Conservation (phyloP, 192 early-diverging fungal genomes). For the Coemansia sp. region DNA sequence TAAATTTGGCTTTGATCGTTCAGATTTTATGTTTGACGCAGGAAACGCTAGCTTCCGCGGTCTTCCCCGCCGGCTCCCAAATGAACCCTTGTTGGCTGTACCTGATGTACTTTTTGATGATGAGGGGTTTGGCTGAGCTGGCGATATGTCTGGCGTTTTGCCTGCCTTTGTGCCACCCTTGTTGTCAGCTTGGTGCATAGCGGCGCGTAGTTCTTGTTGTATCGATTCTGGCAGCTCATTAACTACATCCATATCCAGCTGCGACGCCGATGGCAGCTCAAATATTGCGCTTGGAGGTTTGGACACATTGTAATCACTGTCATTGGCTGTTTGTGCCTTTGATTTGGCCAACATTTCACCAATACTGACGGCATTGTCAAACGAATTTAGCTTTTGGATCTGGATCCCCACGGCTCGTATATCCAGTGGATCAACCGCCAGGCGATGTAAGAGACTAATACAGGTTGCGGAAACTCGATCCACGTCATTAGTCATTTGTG, state of each 20-base stretch:
- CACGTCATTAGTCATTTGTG: conserved; percentile 54
- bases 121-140: not conserved
- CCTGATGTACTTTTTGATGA: not conserved
- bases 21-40: not conserved
- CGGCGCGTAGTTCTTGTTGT: conserved; percentile 28
- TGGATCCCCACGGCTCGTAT: conserved; percentile 46
- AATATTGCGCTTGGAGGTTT: not conserved
- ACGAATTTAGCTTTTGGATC: conserved; percentile 26
- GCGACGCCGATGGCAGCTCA: conserved; percentile 39
- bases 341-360: conserved; percentile 24
- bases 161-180: not conserved
- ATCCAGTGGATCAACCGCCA: conserved; percentile 36
- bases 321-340: not conserved
- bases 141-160: conserved; percentile 1
- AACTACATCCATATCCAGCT: conserved; percentile 37
- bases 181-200: conserved; percentile 10
- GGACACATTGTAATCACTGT: not conserved
- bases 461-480: conserved; percentile 23
- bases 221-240: conserved; percentile 40
- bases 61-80: conserved; percentile 16
- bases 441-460: conserved; percentile 17
- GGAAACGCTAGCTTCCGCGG: conserved; percentile 29
- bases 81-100: not conserved
- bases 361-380: conserved; percentile 4
- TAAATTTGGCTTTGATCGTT: conserved; percentile 14